Conservation (phyloP, 2,329 filamentous ascomycete species). For the Exophiala sideris region DNA sequence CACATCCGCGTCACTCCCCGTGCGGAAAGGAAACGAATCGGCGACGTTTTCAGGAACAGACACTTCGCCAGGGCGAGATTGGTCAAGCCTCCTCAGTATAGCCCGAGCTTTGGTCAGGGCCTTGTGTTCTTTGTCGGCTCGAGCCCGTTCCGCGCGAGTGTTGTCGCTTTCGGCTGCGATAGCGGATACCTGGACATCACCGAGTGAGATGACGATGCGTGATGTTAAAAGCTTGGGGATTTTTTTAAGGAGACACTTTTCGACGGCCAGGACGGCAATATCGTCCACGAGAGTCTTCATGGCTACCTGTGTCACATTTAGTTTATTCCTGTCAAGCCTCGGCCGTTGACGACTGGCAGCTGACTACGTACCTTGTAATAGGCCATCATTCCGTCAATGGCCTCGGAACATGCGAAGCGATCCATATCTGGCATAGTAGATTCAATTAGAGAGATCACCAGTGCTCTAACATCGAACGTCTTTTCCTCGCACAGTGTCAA, state of each 20-base stretch:
- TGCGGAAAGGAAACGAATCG: background rate
- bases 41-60: too few species aligned
- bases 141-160: background rate
- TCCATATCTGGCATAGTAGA: conserved; percentile 36
- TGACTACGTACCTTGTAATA: conserved; percentile 43
- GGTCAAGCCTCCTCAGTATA: conserved; percentile 3
- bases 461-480: conserved; percentile 11
- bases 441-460: background rate
- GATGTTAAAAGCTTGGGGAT: conserved; percentile 2
- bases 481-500: conserved; percentile 3
- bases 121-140: conserved; percentile 3
- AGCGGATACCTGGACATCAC: background rate
- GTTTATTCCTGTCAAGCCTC: too few species aligned
- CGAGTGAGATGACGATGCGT: conserved; percentile 1
- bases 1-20: background rate
- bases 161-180: conserved; percentile 1
- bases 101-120: conserved; percentile 1
- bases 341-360: too few species aligned
- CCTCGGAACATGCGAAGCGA: conserved; percentile 37
- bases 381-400: conserved; percentile 42
- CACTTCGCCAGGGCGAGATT: background rate
- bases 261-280: conserved; percentile 38
- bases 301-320: conserved; percentile 34
- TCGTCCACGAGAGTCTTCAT: conserved; percentile 42
- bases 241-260: conserved; percentile 30